phyloP scores from a whole-genome alignment of 352 stramenopile genomes.

The Pythium dissotocum region DNA sequence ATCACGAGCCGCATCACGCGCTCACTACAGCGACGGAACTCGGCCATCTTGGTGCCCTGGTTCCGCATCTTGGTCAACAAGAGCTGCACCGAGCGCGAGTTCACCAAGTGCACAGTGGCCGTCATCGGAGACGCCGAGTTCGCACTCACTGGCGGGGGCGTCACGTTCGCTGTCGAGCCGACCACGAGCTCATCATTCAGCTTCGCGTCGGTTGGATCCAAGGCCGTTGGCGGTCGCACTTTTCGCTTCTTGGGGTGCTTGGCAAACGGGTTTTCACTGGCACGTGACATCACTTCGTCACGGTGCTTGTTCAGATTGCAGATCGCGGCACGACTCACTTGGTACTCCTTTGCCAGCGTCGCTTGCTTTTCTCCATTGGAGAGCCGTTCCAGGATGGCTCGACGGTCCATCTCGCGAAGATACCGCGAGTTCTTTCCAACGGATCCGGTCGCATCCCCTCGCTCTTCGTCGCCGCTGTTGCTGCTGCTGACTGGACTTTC shows the following conservation, averaged over 20 bases:
- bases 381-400: conserved; percentile 50
- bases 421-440: conserved; percentile 50
- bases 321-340: conserved; percentile 59
- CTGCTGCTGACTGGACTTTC: conserved; percentile 8
- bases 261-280: conserved; percentile 49
- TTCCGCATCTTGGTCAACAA: conserved; percentile 23
- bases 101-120: conserved; percentile 13
- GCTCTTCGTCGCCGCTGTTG: conserved; percentile 11
- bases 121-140: not conserved
- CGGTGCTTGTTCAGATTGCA: conserved; percentile 68
- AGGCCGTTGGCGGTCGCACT: not conserved
- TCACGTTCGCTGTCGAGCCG: not conserved
- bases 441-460: not conserved
- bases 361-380: conserved; percentile 61
- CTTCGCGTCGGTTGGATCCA: not conserved
- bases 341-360: conserved; percentile 61
- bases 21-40: conserved; percentile 43
- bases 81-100: conserved; percentile 14
- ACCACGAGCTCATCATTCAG: not conserved
- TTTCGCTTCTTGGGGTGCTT: conserved; percentile 59
- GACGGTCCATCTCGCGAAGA: conserved; percentile 62
- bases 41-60: not conserved
- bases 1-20: conserved; percentile 55
- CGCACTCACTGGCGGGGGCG: not conserved
- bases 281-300: conserved; percentile 43